Base-by-base conservation (phyloP, 2,329 filamentous ascomycete species). In the Talaromyces sp. region DNA sequence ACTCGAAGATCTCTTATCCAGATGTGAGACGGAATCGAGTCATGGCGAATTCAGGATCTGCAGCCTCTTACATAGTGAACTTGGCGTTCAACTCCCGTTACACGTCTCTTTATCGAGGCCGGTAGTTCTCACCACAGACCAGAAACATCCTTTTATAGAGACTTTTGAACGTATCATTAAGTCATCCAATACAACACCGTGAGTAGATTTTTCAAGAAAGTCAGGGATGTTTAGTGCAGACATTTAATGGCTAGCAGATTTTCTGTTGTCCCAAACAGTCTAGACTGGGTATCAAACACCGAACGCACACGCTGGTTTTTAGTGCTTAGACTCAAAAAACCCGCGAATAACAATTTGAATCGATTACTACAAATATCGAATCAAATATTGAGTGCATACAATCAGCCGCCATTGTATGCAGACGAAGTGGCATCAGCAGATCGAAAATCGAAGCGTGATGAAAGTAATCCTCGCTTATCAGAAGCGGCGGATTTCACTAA, bases 31-130 rank as follows among this genome's bases (percentile, higher is more conserved):
- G 69, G 6, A 77, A 86, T 45, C 77, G 85, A 41, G 66, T 73
- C 31, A 71, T 70, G 8, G 76, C 84, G 2, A 73, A 76, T 62
- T 67, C 63, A 2, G 73, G 61, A 80, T 95, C 19, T 84, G 89
- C 68, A 89, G 85, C 68, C 87, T 95, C 66, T 81, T 98, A 6
- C 86, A 85, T 49, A 96, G 89, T 68, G 90, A 95, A 66, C 85
- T 97, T 0, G 90, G 88, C 65, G 87, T 88, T 6, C 88, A 90
- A 5, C 81, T 92, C 59, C 94, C 94, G 3, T 83, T 99, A 56
- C 95, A 99, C 77, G 88, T 99, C 72, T 97, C 93, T 70, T 84
- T 99, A 7, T 98, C 95, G 8, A 85, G 92, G 6, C 90, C 95
- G 0, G 81, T 98, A 60, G 85, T 88, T 13, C 86, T 99, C 37